Percentiles rank a stretch among this genome's conserved stretches.
These are phyloP conservation scores for Rubus idaeus DNA, from an alignment of 306 rosid species.

Conservation along the genomic window DNA sequence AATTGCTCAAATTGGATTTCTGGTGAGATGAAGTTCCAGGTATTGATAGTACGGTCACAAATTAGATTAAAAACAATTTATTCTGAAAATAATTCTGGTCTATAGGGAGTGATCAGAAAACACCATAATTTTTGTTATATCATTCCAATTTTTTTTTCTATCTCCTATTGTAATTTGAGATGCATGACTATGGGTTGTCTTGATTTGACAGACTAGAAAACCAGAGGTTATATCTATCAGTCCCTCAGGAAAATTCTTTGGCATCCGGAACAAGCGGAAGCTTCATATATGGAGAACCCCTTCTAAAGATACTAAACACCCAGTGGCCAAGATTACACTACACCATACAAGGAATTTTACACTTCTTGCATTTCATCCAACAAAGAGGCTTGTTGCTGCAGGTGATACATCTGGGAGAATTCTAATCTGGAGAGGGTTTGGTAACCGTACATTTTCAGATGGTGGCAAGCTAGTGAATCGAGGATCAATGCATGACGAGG, in stretches of 20 bases:
- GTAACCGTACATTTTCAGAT: slow-evolving; percentile 41
- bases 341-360: slow-evolving; percentile 74
- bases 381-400: slow-evolving; percentile 76
- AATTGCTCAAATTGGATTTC: background rate
- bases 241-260: slow-evolving; percentile 68
- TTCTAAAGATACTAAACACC: slow-evolving; percentile 39
- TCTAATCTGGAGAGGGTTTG: slow-evolving; percentile 79
- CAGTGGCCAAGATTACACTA: slow-evolving; percentile 52
- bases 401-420: slow-evolving; percentile 91
- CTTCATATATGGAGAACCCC: slow-evolving; percentile 77
- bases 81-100: background rate
- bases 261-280: slow-evolving; percentile 63
- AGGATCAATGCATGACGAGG: slow-evolving; percentile 35
- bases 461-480: slow-evolving; percentile 27
- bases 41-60: background rate
- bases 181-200: slow-evolving; percentile 24
- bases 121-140: background rate
- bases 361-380: slow-evolving; percentile 76
- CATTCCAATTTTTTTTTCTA: background rate
- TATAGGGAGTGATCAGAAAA: background rate
- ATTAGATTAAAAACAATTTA: background rate
- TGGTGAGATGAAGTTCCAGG: background rate
- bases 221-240: slow-evolving; percentile 60
- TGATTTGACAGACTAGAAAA: slow-evolving; percentile 58
- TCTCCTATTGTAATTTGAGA: slow-evolving; percentile 11